Evolutionary conservation across 352 stramenopile genomes (phyloP).

Genomic region (Globisporangium megalacanthum): DNA sequence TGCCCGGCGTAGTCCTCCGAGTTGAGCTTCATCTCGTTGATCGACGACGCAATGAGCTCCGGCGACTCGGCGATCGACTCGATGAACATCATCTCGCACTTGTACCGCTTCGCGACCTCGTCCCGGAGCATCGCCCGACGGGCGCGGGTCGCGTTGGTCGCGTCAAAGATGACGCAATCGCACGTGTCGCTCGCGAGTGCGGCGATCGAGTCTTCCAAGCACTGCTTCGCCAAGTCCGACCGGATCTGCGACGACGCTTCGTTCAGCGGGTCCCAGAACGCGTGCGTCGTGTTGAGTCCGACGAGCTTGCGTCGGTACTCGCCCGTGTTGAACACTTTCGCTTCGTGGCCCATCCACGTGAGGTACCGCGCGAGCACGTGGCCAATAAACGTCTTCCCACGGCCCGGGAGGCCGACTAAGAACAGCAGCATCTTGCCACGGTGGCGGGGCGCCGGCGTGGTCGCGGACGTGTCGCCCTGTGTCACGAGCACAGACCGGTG

Average conservation of each 20-base stretch:
- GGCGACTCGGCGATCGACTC: slow-evolving; percentile 73
- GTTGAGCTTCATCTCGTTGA: slow-evolving; percentile 85
- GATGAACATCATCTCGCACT: slow-evolving; percentile 82
- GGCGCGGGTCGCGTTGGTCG: slow-evolving; percentile 75
- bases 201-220: slow-evolving; percentile 62
- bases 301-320: slow-evolving; percentile 73
- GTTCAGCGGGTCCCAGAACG: slow-evolving; percentile 79
- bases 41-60: slow-evolving; percentile 69
- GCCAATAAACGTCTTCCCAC: slow-evolving; percentile 84
- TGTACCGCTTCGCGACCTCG: slow-evolving; percentile 51
- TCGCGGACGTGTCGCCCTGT: slow-evolving; percentile 10
- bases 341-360: slow-evolving; percentile 84
- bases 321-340: slow-evolving; percentile 77
- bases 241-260: slow-evolving; percentile 65
- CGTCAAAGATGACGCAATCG: slow-evolving; percentile 81
- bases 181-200: slow-evolving; percentile 62
- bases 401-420: slow-evolving; percentile 65
- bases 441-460: slow-evolving; percentile 29
- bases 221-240: slow-evolving; percentile 60
- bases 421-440: slow-evolving; percentile 80
- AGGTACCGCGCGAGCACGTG: slow-evolving; percentile 77
- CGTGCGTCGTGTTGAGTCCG: slow-evolving; percentile 63
- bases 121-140: slow-evolving; percentile 54
- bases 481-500: slow-evolving; percentile 65
- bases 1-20: slow-evolving; percentile 70